phyloP scores from a whole-genome alignment of 352 stramenopile genomes.

The Phytophthora litchii region DNA sequence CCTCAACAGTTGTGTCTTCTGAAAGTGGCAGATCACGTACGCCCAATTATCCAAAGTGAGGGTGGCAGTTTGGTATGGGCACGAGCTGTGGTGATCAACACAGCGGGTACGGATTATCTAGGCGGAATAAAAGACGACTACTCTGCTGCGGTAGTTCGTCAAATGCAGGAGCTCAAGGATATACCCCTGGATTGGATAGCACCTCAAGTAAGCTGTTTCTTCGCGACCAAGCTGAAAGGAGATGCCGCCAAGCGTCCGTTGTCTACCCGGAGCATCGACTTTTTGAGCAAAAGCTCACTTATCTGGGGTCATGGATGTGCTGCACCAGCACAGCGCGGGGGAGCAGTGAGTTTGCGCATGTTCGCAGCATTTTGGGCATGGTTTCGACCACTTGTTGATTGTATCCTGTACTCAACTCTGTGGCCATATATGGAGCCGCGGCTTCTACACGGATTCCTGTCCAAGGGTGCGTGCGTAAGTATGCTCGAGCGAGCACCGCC shows the following conservation, averaged over 20 bases:
- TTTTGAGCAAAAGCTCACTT: constrained; percentile 72
- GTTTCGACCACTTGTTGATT: constrained; percentile 74
- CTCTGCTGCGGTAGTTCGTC: constrained; percentile 39
- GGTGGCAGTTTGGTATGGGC: constrained; percentile 72
- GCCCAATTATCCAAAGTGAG: constrained; percentile 43
- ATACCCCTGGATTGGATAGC: constrained; percentile 71
- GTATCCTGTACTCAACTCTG: constrained; percentile 60
- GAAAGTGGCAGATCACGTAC: constrained; percentile 60
- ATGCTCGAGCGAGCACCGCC: constrained; percentile 74
- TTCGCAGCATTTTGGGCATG: constrained; percentile 79
- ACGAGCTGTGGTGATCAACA: constrained; percentile 62
- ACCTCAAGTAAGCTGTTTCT: constrained; percentile 76
- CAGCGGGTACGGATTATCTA: constrained; percentile 14
- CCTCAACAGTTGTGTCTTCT: constrained; percentile 55
- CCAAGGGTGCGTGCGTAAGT: constrained; percentile 76
- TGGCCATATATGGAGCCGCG: constrained; percentile 80
- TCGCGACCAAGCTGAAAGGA: constrained; percentile 71
- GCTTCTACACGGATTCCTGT: constrained; percentile 82
- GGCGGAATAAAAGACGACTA: constrained; percentile 21
- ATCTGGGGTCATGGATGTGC: constrained; percentile 55
- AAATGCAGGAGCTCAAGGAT: constrained; percentile 41
- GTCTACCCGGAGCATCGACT: constrained; percentile 78
- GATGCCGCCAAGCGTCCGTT: constrained; percentile 72
- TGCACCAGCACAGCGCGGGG: constrained; percentile 44
- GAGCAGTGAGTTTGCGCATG: constrained; percentile 66